Percentiles rank a stretch among this genome's conserved stretches.
These are phyloP conservation scores for Aspergillus sp. DNA, from an alignment of 2,329 filamentous ascomycete species.

Conservation along the genomic window DNA sequence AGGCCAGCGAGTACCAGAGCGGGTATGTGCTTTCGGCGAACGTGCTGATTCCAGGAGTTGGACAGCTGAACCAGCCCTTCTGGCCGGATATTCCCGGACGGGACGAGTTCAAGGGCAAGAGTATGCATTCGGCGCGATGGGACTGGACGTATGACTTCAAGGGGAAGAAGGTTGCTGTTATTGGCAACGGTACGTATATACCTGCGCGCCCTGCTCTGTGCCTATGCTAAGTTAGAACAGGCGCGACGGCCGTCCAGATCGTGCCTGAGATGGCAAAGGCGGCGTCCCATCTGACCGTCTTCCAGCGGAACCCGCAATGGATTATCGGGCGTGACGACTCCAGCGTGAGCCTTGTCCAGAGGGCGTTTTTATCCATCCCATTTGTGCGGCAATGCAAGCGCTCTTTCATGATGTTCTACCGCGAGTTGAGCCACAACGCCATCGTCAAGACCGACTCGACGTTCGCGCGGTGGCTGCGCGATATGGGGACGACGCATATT, in stretches of 20 bases:
- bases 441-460: conserved; percentile 41
- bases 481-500: conserved; percentile 40
- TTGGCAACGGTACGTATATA: conserved; percentile 54
- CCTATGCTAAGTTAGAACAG: conserved; percentile 23
- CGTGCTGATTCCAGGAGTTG: conserved; percentile 59
- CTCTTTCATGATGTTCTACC: conserved; percentile 55
- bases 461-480: conserved; percentile 44
- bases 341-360: conserved; percentile 44
- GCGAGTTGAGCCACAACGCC: conserved; percentile 51
- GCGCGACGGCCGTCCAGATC: conserved; percentile 60
- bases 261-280: conserved; percentile 56
- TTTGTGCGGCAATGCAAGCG: conserved; percentile 52
- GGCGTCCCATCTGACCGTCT: conserved; percentile 52
- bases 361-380: conserved; percentile 49
- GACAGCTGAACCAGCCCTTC: conserved; percentile 57
- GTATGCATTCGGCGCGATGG: conserved; percentile 60
- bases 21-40: conserved; percentile 56
- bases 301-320: conserved; percentile 62
- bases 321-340: conserved; percentile 55
- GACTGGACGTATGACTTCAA: conserved; percentile 58
- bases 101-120: conserved; percentile 51
- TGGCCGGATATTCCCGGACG: conserved; percentile 52
- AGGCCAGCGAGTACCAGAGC: conserved; percentile 55
- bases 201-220: background rate
- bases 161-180: conserved; percentile 58